phyloP scores from a whole-genome alignment of 2,329 filamentous ascomycete genomes.

The Xylaria digitata region DNA sequence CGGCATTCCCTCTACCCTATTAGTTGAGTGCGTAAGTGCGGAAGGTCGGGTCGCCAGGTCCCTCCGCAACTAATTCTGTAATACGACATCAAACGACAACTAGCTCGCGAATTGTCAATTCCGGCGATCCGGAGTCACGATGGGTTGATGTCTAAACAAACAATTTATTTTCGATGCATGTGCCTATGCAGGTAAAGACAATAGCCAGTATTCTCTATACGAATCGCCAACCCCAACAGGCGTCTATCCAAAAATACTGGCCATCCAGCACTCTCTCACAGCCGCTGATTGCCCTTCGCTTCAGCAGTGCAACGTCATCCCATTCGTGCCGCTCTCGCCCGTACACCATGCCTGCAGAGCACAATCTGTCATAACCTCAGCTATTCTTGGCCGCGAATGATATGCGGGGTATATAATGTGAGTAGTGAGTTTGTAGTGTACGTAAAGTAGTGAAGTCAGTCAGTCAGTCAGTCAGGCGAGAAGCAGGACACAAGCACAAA shows the following conservation, averaged over 20 bases:
- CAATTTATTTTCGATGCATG: slow-evolving; percentile 10
- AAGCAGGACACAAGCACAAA: slow-evolving; percentile 1
- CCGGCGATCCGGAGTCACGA: slow-evolving; percentile 4
- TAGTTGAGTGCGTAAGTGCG: not conserved
- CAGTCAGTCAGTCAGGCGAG: not conserved
- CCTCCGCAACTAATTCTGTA: not conserved
- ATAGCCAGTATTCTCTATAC: slow-evolving; percentile 7
- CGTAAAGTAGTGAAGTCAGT: not conserved
- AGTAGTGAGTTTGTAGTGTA: too few species aligned
- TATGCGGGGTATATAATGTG: slow-evolving; percentile 22
- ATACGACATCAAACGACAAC: not conserved
- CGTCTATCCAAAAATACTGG: slow-evolving; percentile 39
- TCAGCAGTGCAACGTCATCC: slow-evolving; percentile 37
- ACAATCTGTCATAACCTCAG: slow-evolving; percentile 4
- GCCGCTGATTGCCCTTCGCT: slow-evolving; percentile 40
- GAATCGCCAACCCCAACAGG: slow-evolving; percentile 4
- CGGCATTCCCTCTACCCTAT: too few species aligned
- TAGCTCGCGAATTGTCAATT: slow-evolving; percentile 6
- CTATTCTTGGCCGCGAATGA: slow-evolving; percentile 29
- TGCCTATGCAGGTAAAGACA: not conserved
- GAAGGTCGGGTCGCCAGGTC: not conserved
- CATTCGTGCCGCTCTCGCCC: slow-evolving; percentile 15
- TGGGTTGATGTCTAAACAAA: slow-evolving; percentile 12
- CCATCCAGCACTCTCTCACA: slow-evolving; percentile 36
- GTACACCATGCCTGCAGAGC: slow-evolving; percentile 15